Percentiles rank a stretch among this genome's conserved stretches.
Evolutionary conservation across 768 basidiomycete genomes (phyloP).

Genomic region (Suillus weaverae): DNA sequence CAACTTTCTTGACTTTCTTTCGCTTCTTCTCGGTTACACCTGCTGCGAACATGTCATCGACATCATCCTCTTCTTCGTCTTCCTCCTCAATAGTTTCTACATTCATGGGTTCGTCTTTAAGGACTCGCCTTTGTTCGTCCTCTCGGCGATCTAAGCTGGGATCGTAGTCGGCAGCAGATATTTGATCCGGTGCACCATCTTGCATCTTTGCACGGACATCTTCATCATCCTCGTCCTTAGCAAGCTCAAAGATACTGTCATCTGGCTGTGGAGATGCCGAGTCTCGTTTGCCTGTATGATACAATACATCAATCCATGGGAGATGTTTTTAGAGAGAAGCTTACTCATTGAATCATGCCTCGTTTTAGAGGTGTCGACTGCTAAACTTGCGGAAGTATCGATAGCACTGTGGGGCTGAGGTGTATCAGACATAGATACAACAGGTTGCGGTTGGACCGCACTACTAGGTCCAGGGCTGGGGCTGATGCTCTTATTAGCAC

Average conservation of each 20-base stretch:
- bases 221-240: constrained; percentile 60
- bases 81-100: constrained; percentile 44
- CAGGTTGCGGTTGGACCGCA: constrained; percentile 67
- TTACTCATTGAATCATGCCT: constrained; percentile 26
- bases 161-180: constrained; percentile 94
- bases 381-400: constrained; percentile 31
- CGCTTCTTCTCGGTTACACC: constrained; percentile 47
- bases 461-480: constrained; percentile 67
- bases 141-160: constrained; percentile 79
- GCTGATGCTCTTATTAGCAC: constrained; percentile 44
- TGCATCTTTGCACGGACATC: constrained; percentile 46
- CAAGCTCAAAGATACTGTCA: constrained; percentile 62
- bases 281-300: constrained; percentile 44
- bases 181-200: constrained; percentile 58
- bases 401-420: constrained; percentile 52
- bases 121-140: constrained; percentile 73
- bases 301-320: constrained; percentile 3
- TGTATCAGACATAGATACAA: constrained; percentile 62
- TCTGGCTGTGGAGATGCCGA: constrained; percentile 61
- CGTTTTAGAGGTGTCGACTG: constrained; percentile 10
- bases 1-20: constrained; percentile 60
- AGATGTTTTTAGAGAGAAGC: constrained; percentile 4
- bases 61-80: constrained; percentile 79
- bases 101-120: constrained; percentile 36
- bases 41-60: constrained; percentile 96